Base-by-base conservation (phyloP, 768 basidiomycete species). In the Auricularia auricula-judae region DNA sequence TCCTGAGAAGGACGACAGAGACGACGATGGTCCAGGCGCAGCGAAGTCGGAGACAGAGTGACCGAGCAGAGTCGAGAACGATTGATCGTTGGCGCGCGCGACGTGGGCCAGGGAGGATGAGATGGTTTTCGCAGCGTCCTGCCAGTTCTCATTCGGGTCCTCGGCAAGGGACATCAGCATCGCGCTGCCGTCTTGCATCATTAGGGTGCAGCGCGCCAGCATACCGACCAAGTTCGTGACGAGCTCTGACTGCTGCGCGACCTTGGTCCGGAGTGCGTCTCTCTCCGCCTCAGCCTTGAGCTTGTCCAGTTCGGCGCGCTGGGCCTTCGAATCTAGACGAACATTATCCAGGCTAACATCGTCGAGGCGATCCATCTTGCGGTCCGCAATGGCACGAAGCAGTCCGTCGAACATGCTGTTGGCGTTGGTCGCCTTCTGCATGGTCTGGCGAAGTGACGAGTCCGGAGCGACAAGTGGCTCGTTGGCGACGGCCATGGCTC, bases 341-440 rank as follows among this genome's bases (percentile, higher is more conserved):
- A 94, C 76, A 67, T 83, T 87, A 66, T 90, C 86, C 33, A 85
- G 72, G 69, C 80, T 82, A 44, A 82, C 70, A 34, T 91, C 88
- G 71, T 93, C 92, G 42, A 92, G 75, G 68, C 85, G 86, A 67
- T 91, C 89, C 3, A 87, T 89, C 66, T 82, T 85, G 63, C 92
- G 80, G 70, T 94, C 89, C 39, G 87, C 84, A 61, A 87, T 86
- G 16, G 90, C 90, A n/a, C 88, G 84, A 71, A 93, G 82, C 43
- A 88, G 90, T 16, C 89, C 91, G 59, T 91, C 89, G 70, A 93
- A 91, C 81, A 93, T 88, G 36, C 87, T 84, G 66, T 77, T 80
- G 3, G 89, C 85, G 71, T 92, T 93, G 65, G 81, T 80, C 3
- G 90, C 87, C 4, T 86, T 84, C 70, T 84, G 82, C 35, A 90